Conservation (phyloP, 1,284 basidiomycete genomes). For the Pascua guehoae region DNA sequence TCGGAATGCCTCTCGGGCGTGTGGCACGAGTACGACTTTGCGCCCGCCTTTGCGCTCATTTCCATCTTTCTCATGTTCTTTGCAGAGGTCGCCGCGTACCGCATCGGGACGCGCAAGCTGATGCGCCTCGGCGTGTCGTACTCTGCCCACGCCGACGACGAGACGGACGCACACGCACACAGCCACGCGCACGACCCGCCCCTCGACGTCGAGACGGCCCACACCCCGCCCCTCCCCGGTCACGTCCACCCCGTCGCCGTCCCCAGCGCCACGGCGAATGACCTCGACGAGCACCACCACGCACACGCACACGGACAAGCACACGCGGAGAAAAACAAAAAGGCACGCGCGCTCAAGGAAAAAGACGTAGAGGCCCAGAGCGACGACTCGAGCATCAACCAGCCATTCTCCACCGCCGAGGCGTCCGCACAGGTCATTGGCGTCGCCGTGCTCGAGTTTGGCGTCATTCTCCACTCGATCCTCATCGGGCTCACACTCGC, state of each 20-base stretch:
- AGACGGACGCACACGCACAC: slow-evolving; percentile 59
- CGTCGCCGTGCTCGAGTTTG: slow-evolving; percentile 60
- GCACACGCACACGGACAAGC: slow-evolving; percentile 14
- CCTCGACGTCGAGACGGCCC: slow-evolving; percentile 27
- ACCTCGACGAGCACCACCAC: slow-evolving; percentile 6
- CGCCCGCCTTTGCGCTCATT: slow-evolving; percentile 72
- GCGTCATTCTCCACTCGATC: slow-evolving; percentile 79
- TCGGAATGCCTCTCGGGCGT: slow-evolving; percentile 66
- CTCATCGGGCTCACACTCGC: slow-evolving; percentile 93
- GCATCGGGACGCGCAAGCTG: slow-evolving; percentile 51
- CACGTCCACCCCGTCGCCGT: slow-evolving; percentile 24
- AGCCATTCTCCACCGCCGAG: slow-evolving; percentile 28
- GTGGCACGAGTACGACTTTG: slow-evolving; percentile 75
- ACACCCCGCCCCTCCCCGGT: slow-evolving; percentile 7
- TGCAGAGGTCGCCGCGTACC: slow-evolving; percentile 77
- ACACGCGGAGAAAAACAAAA: slow-evolving; percentile 3
- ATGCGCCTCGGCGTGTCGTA: slow-evolving; percentile 38
- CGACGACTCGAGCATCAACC: slow-evolving; percentile 17
- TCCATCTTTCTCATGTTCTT: slow-evolving; percentile 81
- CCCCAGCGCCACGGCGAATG: slow-evolving; percentile 5
- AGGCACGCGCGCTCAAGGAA: background rate
- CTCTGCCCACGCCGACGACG: slow-evolving; percentile 53
- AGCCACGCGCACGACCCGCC: slow-evolving; percentile 63
- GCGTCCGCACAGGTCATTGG: slow-evolving; percentile 70
- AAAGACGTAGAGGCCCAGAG: background rate